Evolutionary conservation across 2,329 filamentous ascomycete genomes (phyloP).

Genomic region (Rhynchosporium graminicola): DNA sequence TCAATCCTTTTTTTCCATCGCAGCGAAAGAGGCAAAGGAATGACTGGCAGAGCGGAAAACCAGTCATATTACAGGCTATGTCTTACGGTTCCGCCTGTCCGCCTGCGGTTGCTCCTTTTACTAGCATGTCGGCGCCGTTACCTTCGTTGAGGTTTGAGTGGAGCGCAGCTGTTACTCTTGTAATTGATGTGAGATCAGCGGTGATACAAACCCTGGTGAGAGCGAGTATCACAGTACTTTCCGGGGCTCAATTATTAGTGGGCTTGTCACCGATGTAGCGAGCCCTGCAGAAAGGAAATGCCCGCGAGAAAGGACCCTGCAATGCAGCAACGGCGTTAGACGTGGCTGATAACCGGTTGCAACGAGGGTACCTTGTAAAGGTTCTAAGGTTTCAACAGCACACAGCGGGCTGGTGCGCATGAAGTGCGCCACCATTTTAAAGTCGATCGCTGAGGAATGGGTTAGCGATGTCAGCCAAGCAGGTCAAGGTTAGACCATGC

Average conservation of each 20-base stretch:
- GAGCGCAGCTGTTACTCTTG: conserved; percentile 18
- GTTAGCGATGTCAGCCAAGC: conserved; percentile 1
- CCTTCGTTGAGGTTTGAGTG: conserved; percentile 2
- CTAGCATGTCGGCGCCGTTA: conserved; percentile 3
- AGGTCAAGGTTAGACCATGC: conserved; percentile 23
- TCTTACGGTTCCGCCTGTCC: conserved; percentile 12
- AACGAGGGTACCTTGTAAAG: conserved; percentile 29
- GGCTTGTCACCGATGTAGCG: not conserved
- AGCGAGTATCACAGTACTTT: conserved; percentile 6
- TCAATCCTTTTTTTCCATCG: too few species aligned
- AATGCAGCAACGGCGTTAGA: conserved; percentile 24
- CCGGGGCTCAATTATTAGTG: not conserved
- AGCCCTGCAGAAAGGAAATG: conserved; percentile 24
- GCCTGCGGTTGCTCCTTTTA: conserved; percentile 1
- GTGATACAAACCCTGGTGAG: conserved; percentile 17
- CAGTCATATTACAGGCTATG: not conserved
- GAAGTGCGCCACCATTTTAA: conserved; percentile 18
- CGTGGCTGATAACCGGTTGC: conserved; percentile 31
- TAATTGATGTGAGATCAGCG: conserved; percentile 27
- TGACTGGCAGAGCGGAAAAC: not conserved
- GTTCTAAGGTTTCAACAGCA: conserved; percentile 28
- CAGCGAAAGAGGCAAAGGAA: too few species aligned
- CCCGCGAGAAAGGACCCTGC: conserved; percentile 27
- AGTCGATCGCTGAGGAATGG: conserved; percentile 13
- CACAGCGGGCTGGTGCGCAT: conserved; percentile 15